A percentile compares a stretch with the other conserved stretches of the same genome.
Evolutionary conservation across 2,329 filamentous ascomycete genomes (phyloP).

Genomic region (Sclerotinia sclerotiorum): DNA sequence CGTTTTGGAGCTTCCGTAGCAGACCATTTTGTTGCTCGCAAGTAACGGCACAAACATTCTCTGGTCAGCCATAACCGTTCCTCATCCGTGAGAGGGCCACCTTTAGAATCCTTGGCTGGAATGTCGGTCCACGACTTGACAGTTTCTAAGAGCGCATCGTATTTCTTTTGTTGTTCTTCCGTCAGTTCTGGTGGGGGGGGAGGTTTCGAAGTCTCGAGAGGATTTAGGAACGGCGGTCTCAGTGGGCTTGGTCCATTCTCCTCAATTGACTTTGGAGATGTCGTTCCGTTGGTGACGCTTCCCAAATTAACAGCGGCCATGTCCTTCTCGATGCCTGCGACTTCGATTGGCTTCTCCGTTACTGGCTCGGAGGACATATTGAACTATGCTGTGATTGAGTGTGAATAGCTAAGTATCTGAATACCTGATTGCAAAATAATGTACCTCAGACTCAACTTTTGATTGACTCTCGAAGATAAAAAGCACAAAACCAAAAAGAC

Average conservation of each 20-base stretch:
- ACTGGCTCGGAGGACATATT: slow-evolving; percentile 17
- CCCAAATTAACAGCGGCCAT: slow-evolving; percentile 19
- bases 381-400: neutral
- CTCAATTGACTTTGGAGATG: slow-evolving; percentile 16
- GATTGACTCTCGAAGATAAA: neutral
- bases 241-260: slow-evolving; percentile 43
- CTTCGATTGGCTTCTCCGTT: slow-evolving; percentile 14
- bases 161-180: slow-evolving; percentile 77
- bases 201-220: slow-evolving; percentile 29
- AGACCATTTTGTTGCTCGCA: slow-evolving; percentile 91
- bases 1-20: slow-evolving; percentile 73
- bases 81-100: slow-evolving; percentile 67
- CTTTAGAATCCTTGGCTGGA: slow-evolving; percentile 58
- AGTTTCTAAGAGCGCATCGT: slow-evolving; percentile 69
- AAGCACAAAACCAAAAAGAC: neutral
- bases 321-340: slow-evolving; percentile 18
- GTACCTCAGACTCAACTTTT: neutral
- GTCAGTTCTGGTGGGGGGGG: slow-evolving; percentile 63
- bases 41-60: slow-evolving; percentile 89
- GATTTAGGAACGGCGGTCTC: slow-evolving; percentile 42
- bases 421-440: neutral
- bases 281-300: neutral
- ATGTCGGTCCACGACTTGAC: slow-evolving; percentile 72
- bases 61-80: slow-evolving; percentile 89
- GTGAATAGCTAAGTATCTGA: neutral